Conservation (phyloP, 148 eudicot genomes). For the Vaccinium myrtillus region DNA sequence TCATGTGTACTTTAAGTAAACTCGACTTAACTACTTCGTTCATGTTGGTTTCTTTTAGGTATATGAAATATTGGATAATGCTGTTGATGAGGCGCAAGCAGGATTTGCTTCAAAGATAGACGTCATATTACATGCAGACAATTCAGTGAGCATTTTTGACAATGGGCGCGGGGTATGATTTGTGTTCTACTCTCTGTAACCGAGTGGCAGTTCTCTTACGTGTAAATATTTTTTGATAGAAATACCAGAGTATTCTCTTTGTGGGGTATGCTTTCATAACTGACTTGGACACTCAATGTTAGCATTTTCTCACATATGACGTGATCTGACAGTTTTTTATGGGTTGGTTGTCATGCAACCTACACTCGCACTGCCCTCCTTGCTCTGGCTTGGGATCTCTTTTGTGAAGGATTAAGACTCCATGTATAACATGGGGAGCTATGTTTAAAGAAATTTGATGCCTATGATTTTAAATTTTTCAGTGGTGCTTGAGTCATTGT, state of each 20-base stretch:
- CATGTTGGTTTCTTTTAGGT: slow-evolving; percentile 46
- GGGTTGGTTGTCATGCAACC: not conserved
- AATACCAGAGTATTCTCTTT: not conserved
- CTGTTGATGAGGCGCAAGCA: slow-evolving; percentile 95
- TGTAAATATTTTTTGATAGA: not conserved
- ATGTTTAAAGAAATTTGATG: too few relatives aligned
- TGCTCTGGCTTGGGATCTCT: not conserved
- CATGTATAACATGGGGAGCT: not conserved
- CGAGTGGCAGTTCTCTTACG: not conserved
- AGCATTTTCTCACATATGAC: not conserved
- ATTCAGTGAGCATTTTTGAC: slow-evolving; percentile 86
- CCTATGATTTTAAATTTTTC: too few relatives aligned
- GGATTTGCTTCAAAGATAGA: slow-evolving; percentile 89
- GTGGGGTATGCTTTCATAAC: too few relatives aligned
- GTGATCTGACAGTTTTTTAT: not conserved
- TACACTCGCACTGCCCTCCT: not conserved
- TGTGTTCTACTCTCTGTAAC: slow-evolving; percentile 16
- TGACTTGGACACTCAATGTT: too few relatives aligned
- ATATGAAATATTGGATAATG: slow-evolving; percentile 93
- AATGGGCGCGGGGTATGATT: slow-evolving; percentile 97
- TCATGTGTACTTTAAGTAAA: not conserved
- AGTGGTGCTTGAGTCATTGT: too few relatives aligned
- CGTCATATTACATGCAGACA: slow-evolving; percentile 64
- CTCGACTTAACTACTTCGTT: not conserved
- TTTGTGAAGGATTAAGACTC: not conserved